These are phyloP conservation scores for Sanchytrium tribonematis DNA, from an alignment of 371 early-diverging fungal species.

Conservation along the genomic window DNA sequence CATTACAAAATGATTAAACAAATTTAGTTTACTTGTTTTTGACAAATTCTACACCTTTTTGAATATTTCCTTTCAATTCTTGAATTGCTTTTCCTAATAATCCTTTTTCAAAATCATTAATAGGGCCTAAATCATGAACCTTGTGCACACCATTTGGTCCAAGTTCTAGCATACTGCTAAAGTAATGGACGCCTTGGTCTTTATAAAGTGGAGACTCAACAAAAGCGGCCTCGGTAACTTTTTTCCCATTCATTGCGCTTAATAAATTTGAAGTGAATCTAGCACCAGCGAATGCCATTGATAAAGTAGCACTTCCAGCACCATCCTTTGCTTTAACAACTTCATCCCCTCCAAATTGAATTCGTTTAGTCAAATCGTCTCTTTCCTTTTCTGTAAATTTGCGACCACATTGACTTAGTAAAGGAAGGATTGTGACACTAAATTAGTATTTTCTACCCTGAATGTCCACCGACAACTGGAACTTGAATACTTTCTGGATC, in stretches of 20 bases:
- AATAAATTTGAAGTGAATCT: slow-evolving; percentile 27
- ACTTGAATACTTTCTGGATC: slow-evolving; percentile 33
- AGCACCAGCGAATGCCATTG: slow-evolving; percentile 78
- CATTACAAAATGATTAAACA: too few species aligned
- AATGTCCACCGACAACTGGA: slow-evolving; percentile 86
- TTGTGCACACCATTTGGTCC: slow-evolving; percentile 30
- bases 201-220: slow-evolving; percentile 49
- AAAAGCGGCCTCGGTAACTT: slow-evolving; percentile 40
- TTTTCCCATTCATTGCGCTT: slow-evolving; percentile 30
- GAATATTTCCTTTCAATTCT: slow-evolving; percentile 78
- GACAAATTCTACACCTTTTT: slow-evolving; percentile 4
- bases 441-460: too few species aligned
- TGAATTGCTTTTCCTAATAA: slow-evolving; percentile 54
- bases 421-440: slow-evolving; percentile 88
- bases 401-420: slow-evolving; percentile 59
- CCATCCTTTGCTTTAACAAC: slow-evolving; percentile 98
- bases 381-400: slow-evolving; percentile 64
- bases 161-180: slow-evolving; percentile 79
- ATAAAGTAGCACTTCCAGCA: slow-evolving; percentile 64
- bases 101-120: slow-evolving; percentile 66
- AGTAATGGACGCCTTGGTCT: slow-evolving; percentile 57
- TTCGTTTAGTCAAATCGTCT: slow-evolving; percentile 74
- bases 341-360: slow-evolving; percentile 98
- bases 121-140: slow-evolving; percentile 56
- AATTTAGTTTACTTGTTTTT: too few species aligned